These are phyloP conservation scores for Nemania serpens DNA, from an alignment of 2,329 filamentous ascomycete species.

Conservation along the genomic window DNA sequence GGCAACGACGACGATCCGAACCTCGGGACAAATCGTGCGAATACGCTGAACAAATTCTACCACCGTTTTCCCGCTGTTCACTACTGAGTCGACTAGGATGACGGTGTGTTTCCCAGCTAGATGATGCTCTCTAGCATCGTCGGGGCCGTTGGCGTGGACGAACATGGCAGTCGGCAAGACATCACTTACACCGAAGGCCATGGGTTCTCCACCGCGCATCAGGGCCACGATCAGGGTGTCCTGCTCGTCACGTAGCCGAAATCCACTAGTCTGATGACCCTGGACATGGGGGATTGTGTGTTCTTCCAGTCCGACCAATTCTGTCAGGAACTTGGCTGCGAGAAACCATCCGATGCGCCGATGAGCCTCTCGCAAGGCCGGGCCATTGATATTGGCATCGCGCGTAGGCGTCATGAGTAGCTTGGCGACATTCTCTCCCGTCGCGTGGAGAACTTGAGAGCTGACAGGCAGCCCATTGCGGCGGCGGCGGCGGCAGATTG, in stretches of 20 bases:
- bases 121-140: slow-evolving; percentile 50
- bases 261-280: slow-evolving; percentile 49
- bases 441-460: slow-evolving; percentile 48
- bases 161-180: slow-evolving; percentile 51
- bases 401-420: slow-evolving; percentile 60
- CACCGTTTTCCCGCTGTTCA: slow-evolving; percentile 61
- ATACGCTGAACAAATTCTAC: slow-evolving; percentile 54
- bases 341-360: slow-evolving; percentile 56
- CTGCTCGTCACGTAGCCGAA: slow-evolving; percentile 52
- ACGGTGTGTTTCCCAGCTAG: slow-evolving; percentile 47
- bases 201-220: slow-evolving; percentile 67
- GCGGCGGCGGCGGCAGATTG: not conserved
- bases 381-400: slow-evolving; percentile 52
- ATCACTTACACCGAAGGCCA: slow-evolving; percentile 62
- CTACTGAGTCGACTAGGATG: slow-evolving; percentile 63
- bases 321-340: slow-evolving; percentile 52
- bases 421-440: slow-evolving; percentile 49
- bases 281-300: slow-evolving; percentile 58
- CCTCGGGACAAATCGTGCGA: slow-evolving; percentile 43
- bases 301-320: slow-evolving; percentile 55
- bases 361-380: slow-evolving; percentile 55
- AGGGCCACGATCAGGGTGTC: slow-evolving; percentile 59
- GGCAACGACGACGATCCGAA: slow-evolving; percentile 37
- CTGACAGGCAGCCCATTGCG: slow-evolving; percentile 1
- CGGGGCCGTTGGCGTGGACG: slow-evolving; percentile 32